These are phyloP conservation scores for Parachaetomium inaequale DNA, from an alignment of 495 filamentous ascomycete genomes.

Conservation along the genomic window DNA sequence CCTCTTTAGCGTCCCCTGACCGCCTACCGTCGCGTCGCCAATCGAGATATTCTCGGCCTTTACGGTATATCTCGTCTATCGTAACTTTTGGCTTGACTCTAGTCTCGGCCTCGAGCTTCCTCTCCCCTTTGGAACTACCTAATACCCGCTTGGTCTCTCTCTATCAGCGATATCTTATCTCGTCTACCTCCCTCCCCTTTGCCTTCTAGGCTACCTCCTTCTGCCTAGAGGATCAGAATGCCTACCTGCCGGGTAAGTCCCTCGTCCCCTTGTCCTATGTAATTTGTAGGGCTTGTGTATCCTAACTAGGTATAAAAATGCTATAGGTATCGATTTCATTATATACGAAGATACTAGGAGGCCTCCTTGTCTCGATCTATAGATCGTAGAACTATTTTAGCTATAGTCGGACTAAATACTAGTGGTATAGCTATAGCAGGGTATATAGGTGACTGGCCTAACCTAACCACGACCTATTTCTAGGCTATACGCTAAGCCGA, in stretches of 20 bases:
- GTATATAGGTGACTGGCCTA: slow-evolving; percentile 6
- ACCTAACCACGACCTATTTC: slow-evolving; percentile 16
- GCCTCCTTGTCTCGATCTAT: slow-evolving; percentile 11
- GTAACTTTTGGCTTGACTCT: no score
- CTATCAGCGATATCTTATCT: no score
- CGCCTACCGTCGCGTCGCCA: no score
- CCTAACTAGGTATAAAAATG: slow-evolving; percentile 18
- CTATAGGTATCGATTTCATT: slow-evolving; percentile 16
- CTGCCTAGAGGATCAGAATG: not conserved
- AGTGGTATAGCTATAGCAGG: slow-evolving; percentile 3
- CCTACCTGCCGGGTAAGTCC: slow-evolving; percentile 12
- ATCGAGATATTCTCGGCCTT: no score
- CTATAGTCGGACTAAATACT: slow-evolving; percentile 15
- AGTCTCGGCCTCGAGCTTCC: no score
- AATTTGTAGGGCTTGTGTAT: slow-evolving; percentile 7
- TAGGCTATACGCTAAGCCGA: slow-evolving; percentile 1
- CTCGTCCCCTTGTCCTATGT: not conserved
- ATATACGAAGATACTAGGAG: slow-evolving; percentile 12
- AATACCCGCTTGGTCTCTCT: no score
- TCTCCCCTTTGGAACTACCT: no score
- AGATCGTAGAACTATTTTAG: slow-evolving; percentile 12
- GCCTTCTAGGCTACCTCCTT: slow-evolving; percentile 10
- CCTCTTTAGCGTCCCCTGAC: no score
- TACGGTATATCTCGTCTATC: slow-evolving; percentile 12
- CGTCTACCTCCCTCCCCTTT: slow-evolving; percentile 5